Conservation (phyloP, 2,329 filamentous ascomycete species). For the Fusarium sp. region DNA sequence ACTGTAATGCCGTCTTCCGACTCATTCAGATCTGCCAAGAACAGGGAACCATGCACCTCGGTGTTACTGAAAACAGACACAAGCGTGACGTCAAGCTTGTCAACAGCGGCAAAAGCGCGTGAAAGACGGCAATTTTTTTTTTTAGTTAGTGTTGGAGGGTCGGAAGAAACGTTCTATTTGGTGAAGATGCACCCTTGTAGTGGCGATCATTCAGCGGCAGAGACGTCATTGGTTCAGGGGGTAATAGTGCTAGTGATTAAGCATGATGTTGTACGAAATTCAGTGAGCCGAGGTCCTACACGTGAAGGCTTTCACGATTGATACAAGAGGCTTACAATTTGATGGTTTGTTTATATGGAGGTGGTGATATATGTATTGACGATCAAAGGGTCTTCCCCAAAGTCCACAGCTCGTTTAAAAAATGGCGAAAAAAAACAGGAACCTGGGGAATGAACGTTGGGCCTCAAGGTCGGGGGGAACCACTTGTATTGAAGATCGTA, state of each 20-base stretch:
- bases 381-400: conserved; percentile 9
- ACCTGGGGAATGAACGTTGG: conserved; percentile 24
- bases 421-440: conserved; percentile 26
- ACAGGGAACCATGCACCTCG: conserved; percentile 27
- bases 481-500: conserved; percentile 25
- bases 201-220: conserved; percentile 23
- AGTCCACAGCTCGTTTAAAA: conserved; percentile 2
- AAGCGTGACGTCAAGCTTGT: conserved; percentile 33
- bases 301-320: neutral
- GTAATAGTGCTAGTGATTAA: neutral
- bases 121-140: neutral
- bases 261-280: neutral
- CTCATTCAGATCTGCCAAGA: conserved; percentile 42
- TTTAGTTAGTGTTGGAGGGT: neutral
- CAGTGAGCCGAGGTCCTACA: neutral
- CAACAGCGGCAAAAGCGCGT: conserved; percentile 31
- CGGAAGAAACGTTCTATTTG: conserved; percentile 22
- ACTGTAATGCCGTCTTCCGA: conserved; percentile 37
- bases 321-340: neutral
- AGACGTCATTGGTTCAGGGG: conserved; percentile 24
- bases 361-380: neutral
- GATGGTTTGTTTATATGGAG: neutral
- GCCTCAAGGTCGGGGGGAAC: conserved; percentile 13
- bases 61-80: conserved; percentile 30
- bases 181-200: neutral